Conservation (phyloP, 331 rosid genomes). For the Cydonia oblonga region DNA sequence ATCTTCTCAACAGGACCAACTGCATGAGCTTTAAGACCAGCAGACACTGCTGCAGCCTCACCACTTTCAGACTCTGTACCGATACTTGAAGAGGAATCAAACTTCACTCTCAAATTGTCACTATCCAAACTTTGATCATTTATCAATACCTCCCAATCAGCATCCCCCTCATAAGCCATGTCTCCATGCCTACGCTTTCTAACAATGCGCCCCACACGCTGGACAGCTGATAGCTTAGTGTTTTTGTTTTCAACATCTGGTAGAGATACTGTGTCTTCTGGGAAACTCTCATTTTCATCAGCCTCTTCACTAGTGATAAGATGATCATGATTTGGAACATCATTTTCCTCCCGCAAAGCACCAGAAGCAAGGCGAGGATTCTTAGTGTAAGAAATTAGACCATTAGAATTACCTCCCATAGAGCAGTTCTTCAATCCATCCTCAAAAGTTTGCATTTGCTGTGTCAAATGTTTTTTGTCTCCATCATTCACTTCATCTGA, state of each 20-base stretch:
- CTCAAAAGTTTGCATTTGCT: conserved; percentile 15
- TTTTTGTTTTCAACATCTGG: conserved; percentile 41
- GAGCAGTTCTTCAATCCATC: conserved; percentile 33
- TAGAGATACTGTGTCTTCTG: conserved; percentile 41
- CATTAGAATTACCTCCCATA: conserved; percentile 11
- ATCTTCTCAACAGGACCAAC: conserved; percentile 83
- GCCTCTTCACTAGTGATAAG: conserved; percentile 18
- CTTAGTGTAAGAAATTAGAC: conserved; percentile 17
- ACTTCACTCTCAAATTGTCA: conserved; percentile 42
- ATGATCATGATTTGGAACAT: conserved; percentile 14
- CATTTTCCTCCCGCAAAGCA: conserved; percentile 1
- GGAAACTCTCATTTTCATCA: conserved; percentile 48
- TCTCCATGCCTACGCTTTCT: conserved; percentile 78
- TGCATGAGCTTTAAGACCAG: conserved; percentile 81
- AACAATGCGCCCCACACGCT: conserved; percentile 41
- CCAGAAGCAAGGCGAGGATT: conserved; percentile 16
- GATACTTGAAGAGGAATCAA: conserved; percentile 42
- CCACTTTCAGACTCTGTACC: conserved; percentile 60
- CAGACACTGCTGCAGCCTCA: conserved; percentile 78
- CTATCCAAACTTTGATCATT: conserved; percentile 37
- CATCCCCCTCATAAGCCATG: conserved; percentile 99
- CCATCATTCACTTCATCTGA: conserved; percentile 19
- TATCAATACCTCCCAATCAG: conserved; percentile 73
- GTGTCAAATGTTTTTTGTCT: conserved; percentile 15
- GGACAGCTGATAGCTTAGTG: conserved; percentile 36